Base-by-base conservation (phyloP, 1,139 yeast genomes). In the Nadsonia starkeyi-henricii region DNA sequence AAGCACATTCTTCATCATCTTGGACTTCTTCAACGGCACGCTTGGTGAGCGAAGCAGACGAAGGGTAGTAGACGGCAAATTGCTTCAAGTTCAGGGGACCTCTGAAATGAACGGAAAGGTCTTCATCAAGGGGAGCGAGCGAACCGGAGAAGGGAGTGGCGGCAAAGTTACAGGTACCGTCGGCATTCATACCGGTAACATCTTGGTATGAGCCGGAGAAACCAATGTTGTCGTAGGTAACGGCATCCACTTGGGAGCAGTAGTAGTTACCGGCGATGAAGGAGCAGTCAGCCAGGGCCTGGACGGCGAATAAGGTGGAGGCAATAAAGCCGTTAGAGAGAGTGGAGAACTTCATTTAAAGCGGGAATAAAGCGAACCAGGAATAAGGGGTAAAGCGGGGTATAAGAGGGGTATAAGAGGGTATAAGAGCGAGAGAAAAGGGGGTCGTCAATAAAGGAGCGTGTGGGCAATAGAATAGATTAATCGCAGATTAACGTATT, bases 21-120 rank as follows among this genome's bases (percentile, higher is more conserved):
- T n/a, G n/a, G n/a, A n/a, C n/a, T 41, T 48, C 52, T 13, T 46
- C 54, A 41, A 41, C 50, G 45, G 68, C 71, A 53, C 70, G 66
- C 59, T 63, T 65, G 65, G 53, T 55, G 51, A 52, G 60, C 65
- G 51, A 63, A 68, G 49, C 58, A 53, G 57, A 60, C 63, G 57
- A 55, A 54, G 53, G 59, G 58, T 50, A 50, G 67, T 81, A 82
- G 57, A 74, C 85, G 57, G 88, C 96, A 62, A 91, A 86, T 67
- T 85, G 84, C 59, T 73, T 69, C 62, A 89, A 75, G 52, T 76
- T 72, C 56, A 91, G 65, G 36, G 97, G 98, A 50, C 97, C 98
- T 68, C 97, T 79, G 73, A 89, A 85, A 66, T 89, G 97, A 50
- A 91, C 85, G 18, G 95, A 81, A 48, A 89, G 70, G 64, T 86